phyloP scores from a whole-genome alignment of 2,329 filamentous ascomycete genomes.

The Penicillium corylophilum region DNA sequence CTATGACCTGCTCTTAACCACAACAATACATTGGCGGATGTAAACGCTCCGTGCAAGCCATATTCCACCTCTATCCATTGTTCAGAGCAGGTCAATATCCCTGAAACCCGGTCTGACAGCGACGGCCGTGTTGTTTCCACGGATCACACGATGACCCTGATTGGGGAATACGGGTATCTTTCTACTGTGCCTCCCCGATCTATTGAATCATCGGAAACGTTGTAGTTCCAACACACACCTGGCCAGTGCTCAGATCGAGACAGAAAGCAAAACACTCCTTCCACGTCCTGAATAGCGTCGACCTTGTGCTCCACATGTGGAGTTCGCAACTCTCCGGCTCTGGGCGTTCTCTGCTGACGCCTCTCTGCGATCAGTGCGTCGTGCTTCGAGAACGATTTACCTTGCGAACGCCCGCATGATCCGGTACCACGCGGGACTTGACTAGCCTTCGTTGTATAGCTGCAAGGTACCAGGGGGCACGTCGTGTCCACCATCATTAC shows the following conservation, averaged over 20 bases:
- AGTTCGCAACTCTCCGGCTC: slow-evolving; percentile 9
- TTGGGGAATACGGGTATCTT: background rate
- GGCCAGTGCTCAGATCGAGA: slow-evolving; percentile 3
- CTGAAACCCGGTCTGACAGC: slow-evolving; percentile 14
- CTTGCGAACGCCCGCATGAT: background rate
- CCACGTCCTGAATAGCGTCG: slow-evolving; percentile 6
- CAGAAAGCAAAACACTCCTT: slow-evolving; percentile 1
- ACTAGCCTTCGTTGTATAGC: background rate
- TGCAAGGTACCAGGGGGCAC: background rate
- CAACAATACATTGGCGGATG: background rate
- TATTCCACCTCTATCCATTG: background rate
- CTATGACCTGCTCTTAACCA: background rate
- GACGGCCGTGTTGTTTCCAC: slow-evolving; percentile 7
- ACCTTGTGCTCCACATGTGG: slow-evolving; percentile 15
- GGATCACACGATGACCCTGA: background rate
- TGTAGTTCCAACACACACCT: background rate
- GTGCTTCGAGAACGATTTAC: slow-evolving; percentile 7
- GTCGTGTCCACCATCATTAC: background rate
- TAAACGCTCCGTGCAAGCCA: background rate
- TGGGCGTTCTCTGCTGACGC: slow-evolving; percentile 3
- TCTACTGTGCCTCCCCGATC: background rate
- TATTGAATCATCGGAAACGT: background rate
- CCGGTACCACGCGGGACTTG: background rate
- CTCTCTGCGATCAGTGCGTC: slow-evolving; percentile 18
- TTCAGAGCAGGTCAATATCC: slow-evolving; percentile 4